These are phyloP conservation scores for Globisporangium polare DNA, from an alignment of 352 stramenopile species.

Conservation along the genomic window DNA sequence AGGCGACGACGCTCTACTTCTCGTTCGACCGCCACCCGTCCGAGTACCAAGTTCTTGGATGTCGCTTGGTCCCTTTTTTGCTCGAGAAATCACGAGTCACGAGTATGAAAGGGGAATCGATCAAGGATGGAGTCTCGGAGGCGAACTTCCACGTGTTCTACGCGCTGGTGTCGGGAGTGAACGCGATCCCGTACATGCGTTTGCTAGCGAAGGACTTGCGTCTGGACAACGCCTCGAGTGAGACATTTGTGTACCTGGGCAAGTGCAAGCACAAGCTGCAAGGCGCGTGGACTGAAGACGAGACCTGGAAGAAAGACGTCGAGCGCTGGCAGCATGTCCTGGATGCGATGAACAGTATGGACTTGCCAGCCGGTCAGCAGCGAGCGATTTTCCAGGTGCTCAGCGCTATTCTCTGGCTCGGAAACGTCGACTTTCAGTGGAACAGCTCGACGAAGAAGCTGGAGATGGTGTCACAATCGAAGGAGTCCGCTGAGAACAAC, in stretches of 20 bases:
- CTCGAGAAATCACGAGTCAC: constrained; percentile 69
- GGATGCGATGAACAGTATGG: constrained; percentile 39
- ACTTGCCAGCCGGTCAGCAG: constrained; percentile 32
- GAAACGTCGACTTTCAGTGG: constrained; percentile 54
- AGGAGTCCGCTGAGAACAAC: constrained; percentile 15
- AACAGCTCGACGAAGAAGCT: constrained; percentile 22
- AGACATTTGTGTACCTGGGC: constrained; percentile 51
- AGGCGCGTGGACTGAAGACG: constrained; percentile 25
- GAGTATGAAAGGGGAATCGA: constrained; percentile 10
- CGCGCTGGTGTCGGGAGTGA: constrained; percentile 54
- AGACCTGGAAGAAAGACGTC: constrained; percentile 53
- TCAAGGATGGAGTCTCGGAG: constrained; percentile 5
- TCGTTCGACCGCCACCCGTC: constrained; percentile 40
- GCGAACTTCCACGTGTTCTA: constrained; percentile 81
- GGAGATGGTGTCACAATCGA: constrained; percentile 20
- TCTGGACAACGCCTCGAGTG: constrained; percentile 31
- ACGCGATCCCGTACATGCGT: constrained; percentile 30
- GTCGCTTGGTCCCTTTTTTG: constrained; percentile 52
- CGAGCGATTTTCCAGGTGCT: constrained; percentile 56
- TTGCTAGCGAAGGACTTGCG: constrained; percentile 32
- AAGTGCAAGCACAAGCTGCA: constrained; percentile 29
- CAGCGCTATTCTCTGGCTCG: constrained; percentile 68
- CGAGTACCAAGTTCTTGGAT: constrained; percentile 55
- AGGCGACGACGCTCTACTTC: constrained; percentile 48
- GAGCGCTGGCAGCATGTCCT: constrained; percentile 66